These are phyloP conservation scores for Exophiala calicioides DNA, from an alignment of 2,329 filamentous ascomycete genomes.

Conservation along the genomic window DNA sequence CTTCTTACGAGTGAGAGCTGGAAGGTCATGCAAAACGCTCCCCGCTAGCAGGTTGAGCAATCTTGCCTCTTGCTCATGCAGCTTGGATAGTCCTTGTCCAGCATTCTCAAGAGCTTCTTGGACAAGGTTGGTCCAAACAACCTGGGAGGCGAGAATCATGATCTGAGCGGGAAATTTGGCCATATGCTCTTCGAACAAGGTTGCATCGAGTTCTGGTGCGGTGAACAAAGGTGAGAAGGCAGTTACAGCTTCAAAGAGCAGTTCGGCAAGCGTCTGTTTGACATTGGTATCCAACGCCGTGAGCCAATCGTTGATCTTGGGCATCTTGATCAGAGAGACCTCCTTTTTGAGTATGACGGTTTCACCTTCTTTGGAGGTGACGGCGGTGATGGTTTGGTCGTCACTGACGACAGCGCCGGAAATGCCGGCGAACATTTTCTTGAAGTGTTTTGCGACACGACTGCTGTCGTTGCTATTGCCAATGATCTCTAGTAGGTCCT, in stretches of 20 bases:
- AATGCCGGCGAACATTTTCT: slow-evolving; percentile 99
- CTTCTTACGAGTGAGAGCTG: slow-evolving; percentile 85
- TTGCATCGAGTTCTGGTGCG: slow-evolving; percentile 67
- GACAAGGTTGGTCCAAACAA: slow-evolving; percentile 87
- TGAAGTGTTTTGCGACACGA: slow-evolving; percentile 96
- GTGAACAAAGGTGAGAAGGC: slow-evolving; percentile 79
- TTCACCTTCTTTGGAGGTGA: slow-evolving; percentile 95
- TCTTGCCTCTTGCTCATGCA: slow-evolving; percentile 81
- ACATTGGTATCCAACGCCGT: slow-evolving; percentile 87
- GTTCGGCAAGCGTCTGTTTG: slow-evolving; percentile 89
- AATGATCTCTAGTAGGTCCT: slow-evolving; percentile 97
- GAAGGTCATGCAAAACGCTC: slow-evolving; percentile 86
- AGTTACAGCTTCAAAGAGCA: slow-evolving; percentile 81
- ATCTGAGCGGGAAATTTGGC: slow-evolving; percentile 86
- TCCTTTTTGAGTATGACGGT: slow-evolving; percentile 83
- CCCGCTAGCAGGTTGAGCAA: slow-evolving; percentile 82
- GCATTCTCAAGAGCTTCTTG: slow-evolving; percentile 73
- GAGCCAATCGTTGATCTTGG: slow-evolving; percentile 99
- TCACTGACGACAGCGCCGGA: slow-evolving; percentile 90
- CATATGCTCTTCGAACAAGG: slow-evolving; percentile 77
- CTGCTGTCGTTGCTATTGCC: slow-evolving; percentile 98
- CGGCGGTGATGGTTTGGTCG: slow-evolving; percentile 82
- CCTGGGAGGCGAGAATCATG: slow-evolving; percentile 90
- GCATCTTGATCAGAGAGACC: slow-evolving; percentile 88
- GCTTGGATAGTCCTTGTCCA: slow-evolving; percentile 65